Evolutionary conservation across 1,284 basidiomycete species (phyloP).

Genomic region (Trametes pubescens): DNA sequence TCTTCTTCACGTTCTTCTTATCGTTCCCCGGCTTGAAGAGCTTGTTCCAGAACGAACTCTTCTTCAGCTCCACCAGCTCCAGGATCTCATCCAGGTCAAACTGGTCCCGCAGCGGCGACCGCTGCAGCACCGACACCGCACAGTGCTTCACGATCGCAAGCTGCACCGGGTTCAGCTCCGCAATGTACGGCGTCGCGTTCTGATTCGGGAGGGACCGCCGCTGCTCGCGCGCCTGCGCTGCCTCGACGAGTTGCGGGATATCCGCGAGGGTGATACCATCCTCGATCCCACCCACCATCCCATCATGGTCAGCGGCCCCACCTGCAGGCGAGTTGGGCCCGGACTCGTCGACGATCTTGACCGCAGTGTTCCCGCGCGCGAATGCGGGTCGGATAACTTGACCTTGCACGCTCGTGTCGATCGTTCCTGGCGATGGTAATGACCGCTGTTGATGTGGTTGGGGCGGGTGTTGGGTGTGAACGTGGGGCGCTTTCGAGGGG

Average conservation of each 20-base stretch:
- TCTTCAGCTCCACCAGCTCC: constrained; percentile 93
- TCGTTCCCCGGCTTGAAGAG: constrained; percentile 92
- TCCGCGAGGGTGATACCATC: constrained; percentile 96
- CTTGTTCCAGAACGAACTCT: constrained; percentile 97
- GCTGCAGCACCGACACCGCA: constrained; percentile 83
- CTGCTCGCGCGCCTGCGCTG: constrained; percentile 89
- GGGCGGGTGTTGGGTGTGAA: constrained; percentile 41
- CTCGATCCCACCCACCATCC: constrained; percentile 53
- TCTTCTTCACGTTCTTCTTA: constrained; percentile 90
- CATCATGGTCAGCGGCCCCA: constrained; percentile 41
- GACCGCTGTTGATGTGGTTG: constrained; percentile 26
- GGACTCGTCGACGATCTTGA: constrained; percentile 90
- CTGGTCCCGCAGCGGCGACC: constrained; percentile 81
- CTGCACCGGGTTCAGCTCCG: constrained; percentile 87
- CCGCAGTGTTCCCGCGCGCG: constrained; percentile 84
- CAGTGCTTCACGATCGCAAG: constrained; percentile 93
- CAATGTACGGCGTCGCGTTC: constrained; percentile 81
- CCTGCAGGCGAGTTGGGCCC: constrained; percentile 73
- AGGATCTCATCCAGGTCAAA: constrained; percentile 93
- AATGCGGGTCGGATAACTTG: constrained; percentile 78
- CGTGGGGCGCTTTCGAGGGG: constrained; percentile 44
- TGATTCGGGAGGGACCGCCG: constrained; percentile 80
- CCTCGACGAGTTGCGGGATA: constrained; percentile 92
- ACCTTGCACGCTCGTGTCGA: constrained; percentile 48
- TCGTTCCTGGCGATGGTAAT: constrained; percentile 47